These are phyloP conservation scores for Chenopodium suecicum DNA, from an alignment of 148 eudicot species.

Conservation along the genomic window DNA sequence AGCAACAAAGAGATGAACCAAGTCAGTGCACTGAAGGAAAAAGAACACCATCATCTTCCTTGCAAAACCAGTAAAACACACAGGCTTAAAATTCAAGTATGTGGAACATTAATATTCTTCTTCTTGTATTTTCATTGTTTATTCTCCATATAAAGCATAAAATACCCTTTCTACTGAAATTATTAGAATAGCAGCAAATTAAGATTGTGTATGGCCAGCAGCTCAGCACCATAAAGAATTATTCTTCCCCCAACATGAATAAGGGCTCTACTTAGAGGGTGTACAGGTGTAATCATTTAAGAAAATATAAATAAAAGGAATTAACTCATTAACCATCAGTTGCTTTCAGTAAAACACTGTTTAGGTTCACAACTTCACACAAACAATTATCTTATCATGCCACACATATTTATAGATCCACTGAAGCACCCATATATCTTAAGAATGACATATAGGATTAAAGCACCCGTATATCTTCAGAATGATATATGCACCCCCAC, in stretches of 20 bases:
- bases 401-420: background rate
- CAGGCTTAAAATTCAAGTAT: background rate
- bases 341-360: background rate
- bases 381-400: background rate
- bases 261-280: no score
- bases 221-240: background rate
- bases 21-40: slow-evolving; percentile 27
- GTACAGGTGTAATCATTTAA: no score
- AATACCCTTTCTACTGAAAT: background rate
- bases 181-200: background rate
- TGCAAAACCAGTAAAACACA: background rate
- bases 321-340: background rate
- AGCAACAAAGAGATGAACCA: slow-evolving; percentile 36
- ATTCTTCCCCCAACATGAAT: no score
- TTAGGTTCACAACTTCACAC: background rate
- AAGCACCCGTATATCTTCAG: background rate
- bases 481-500: background rate
- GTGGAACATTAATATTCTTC: background rate
- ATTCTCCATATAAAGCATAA: background rate
- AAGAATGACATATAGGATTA: no score
- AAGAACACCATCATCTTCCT: background rate
- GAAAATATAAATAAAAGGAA: no score
- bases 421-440: background rate
- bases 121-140: background rate
- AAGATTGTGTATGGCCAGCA: background rate